A percentile compares a stretch with the other conserved stretches of the same genome.
phyloP scores from a whole-genome alignment of 2,329 filamentous ascomycete genomes.

The Aspergillus nomiae region DNA sequence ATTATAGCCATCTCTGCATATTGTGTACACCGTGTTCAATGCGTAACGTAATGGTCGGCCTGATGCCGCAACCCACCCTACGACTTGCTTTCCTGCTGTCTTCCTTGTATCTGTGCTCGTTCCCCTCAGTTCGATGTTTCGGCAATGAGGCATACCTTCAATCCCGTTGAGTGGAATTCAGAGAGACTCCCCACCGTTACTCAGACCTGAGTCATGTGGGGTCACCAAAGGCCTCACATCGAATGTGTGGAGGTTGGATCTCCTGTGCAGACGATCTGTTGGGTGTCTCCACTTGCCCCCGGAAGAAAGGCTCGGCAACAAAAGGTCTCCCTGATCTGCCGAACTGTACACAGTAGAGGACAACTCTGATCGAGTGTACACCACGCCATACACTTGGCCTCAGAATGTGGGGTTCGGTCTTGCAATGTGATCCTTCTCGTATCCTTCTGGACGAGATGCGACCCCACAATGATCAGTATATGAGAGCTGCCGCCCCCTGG shows the following conservation, averaged over 20 bases:
- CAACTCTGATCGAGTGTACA: not conserved
- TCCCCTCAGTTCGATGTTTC: not conserved
- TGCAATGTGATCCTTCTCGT: not conserved
- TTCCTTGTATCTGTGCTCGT: not conserved
- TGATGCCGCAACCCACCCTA: no score
- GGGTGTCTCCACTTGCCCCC: conserved; percentile 10
- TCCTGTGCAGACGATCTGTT: not conserved
- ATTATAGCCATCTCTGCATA: no score
- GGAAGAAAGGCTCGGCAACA: conserved; percentile 25
- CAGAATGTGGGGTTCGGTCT: not conserved
- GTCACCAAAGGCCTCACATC: conserved; percentile 13
- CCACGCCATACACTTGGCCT: not conserved
- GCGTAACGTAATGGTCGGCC: no score
- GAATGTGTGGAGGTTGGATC: not conserved
- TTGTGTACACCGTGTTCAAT: no score
- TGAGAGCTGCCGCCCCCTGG: not conserved
- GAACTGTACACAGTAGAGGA: conserved; percentile 12
- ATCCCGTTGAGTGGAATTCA: not conserved
- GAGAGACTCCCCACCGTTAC: conserved; percentile 24
- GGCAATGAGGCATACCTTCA: not conserved
- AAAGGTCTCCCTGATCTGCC: conserved; percentile 25
- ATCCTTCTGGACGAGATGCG: not conserved
- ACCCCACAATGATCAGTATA: conserved; percentile 2
- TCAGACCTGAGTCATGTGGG: conserved; percentile 39
- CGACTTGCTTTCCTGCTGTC: no score